Conservation (phyloP, 2,329 filamentous ascomycete species). For the Raffaelea arxii region DNA sequence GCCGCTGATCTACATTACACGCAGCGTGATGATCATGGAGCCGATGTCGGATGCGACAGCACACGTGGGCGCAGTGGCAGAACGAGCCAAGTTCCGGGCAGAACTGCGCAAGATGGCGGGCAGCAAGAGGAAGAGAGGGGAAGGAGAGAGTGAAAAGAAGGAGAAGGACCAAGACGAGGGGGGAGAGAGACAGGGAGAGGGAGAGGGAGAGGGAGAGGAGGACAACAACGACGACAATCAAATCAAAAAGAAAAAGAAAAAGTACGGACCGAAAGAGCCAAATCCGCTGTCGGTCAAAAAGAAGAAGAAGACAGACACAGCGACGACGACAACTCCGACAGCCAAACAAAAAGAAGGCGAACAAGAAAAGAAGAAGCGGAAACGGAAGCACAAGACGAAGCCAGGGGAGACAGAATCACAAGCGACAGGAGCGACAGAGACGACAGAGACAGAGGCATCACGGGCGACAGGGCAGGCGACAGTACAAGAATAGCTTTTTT, state of each 20-base stretch:
- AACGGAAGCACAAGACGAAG: conserved; percentile 15
- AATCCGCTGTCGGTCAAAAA: conserved; percentile 26
- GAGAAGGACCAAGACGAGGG: conserved; percentile 11
- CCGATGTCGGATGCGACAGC: conserved; percentile 56
- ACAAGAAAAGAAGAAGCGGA: conserved; percentile 15
- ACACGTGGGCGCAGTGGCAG: conserved; percentile 54
- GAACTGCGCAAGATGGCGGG: conserved; percentile 47
- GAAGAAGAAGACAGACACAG: conserved; percentile 19
- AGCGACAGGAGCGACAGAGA: background rate
- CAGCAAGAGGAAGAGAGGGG: conserved; percentile 40
- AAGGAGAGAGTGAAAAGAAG: background rate
- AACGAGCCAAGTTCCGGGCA: conserved; percentile 63
- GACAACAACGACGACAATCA: conserved; percentile 30
- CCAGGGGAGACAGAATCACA: background rate
- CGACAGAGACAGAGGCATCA: background rate
- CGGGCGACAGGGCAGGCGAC: background rate
- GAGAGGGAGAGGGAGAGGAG: conserved; percentile 15
- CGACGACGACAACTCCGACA: background rate
- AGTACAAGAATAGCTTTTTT: too few relatives aligned
- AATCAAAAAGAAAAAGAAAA: conserved; percentile 22
- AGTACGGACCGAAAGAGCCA: conserved; percentile 22
- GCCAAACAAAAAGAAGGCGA: conserved; percentile 2
- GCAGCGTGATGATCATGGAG: conserved; percentile 65
- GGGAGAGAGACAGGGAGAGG: conserved; percentile 24
- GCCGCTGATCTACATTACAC: conserved; percentile 61